Base-by-base conservation (phyloP, 192 early-diverging fungal genomes). In the Podila verticillata region DNA sequence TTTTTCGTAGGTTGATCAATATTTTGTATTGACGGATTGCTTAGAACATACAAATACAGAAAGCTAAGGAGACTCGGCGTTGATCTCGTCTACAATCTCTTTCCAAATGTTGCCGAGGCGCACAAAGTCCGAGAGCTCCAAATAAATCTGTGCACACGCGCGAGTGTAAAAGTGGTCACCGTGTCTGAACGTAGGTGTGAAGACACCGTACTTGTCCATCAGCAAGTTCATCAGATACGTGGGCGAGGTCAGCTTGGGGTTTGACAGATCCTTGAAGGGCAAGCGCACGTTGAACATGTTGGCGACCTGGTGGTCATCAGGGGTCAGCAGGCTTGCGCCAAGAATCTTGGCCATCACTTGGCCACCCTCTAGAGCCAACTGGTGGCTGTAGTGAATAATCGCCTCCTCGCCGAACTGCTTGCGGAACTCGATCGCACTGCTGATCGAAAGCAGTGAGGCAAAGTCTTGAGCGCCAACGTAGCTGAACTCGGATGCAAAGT, bases 201-300 rank as follows among this genome's bases (percentile, higher is more conserved):
- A 82, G 5, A 84, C 71, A 29, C 87, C 82, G 62, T 87, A 78
- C 54, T 83, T 84, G 44, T 83, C 73, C 48, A 84, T 72, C 31
- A 86, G 44, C 32, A 83, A 35, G 22, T 75, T 26, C 8, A 79
- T 68, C 30, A 84, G 28, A 60, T 80, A 72, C 10, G 78, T 47
- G 0, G 59, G 44, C 0, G 79, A 67, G 10, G 48, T 65, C 30
- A 69, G 59, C 71, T 57, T 74, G 22, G 58, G 75, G 34, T 80
- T 70, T 19, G 81, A 60, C 24, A 75, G 66, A 19, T 83, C 54
- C 31, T 66, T 64, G 31, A 85, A 63, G 24, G 91, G 91, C 7
- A 91, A 39, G 13, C 82, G 73, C 22, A 92, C 84, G 64, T 91
- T 91, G 34, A 89, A 83, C 91, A 92, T 92, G 5, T 61, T 56